Percentiles rank a stretch among this genome's conserved stretches.
Conservation (phyloP, 306 rosid species). For the Oxytropis ochrocephala region DNA sequence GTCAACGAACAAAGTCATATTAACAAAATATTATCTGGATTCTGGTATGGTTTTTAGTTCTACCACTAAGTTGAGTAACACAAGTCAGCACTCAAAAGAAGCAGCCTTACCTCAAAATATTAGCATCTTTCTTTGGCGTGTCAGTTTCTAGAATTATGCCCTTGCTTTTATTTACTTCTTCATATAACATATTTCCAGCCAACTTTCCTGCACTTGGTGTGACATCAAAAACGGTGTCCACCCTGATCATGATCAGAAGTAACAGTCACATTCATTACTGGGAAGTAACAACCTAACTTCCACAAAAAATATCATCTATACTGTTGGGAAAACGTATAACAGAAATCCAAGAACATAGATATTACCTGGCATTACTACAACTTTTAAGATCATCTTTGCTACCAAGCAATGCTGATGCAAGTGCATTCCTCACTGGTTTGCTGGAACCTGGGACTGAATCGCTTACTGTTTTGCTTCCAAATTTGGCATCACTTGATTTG, state of each 20-base stretch:
- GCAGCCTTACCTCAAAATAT: conserved; percentile 39
- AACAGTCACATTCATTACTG: conserved; percentile 13
- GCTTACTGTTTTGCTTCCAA: conserved; percentile 29
- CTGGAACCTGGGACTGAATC: conserved; percentile 27
- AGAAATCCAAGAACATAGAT: conserved; percentile 6
- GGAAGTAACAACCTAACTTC: conserved; percentile 3
- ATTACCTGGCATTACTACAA: conserved; percentile 30
- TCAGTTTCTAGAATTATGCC: conserved; percentile 30
- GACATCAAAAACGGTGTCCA: conserved; percentile 35
- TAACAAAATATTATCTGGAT: conserved; percentile 1
- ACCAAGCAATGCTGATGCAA: conserved; percentile 16
- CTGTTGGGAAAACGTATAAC: background rate
- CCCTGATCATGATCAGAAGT: conserved; percentile 39
- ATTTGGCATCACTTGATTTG: conserved; percentile 31
- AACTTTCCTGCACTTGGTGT: conserved; percentile 25
- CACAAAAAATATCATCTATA: background rate
- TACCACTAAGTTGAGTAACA: conserved; percentile 5
- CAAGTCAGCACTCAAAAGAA: background rate
- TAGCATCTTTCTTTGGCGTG: conserved; percentile 23
- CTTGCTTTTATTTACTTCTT: conserved; percentile 40
- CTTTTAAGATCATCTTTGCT: conserved; percentile 36
- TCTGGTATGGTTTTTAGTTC: conserved; percentile 4
- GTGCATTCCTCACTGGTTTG: conserved; percentile 31
- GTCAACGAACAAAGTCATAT: conserved; percentile 4
- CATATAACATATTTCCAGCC: conserved; percentile 22